Conservation (phyloP, 805 yeast species). For the Hanseniaspora meyeri region DNA sequence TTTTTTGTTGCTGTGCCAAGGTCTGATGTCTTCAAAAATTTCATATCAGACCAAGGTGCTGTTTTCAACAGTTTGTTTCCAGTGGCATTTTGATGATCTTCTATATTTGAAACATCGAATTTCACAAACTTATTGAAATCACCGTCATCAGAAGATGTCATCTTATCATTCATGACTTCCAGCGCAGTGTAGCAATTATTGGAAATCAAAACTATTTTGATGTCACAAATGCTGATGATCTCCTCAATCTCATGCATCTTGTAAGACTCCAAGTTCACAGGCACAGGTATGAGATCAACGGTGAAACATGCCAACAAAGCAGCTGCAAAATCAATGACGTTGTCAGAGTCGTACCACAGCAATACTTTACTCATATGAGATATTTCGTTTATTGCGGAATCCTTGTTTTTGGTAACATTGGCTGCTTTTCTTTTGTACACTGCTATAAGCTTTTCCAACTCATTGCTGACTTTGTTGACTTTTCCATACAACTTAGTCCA, state of each 20-base stretch:
- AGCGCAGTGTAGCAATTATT: conserved; percentile 65
- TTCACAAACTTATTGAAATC: conserved; percentile 63
- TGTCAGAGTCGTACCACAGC: conserved; percentile 69
- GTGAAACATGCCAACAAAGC: conserved; percentile 85
- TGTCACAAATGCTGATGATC: conserved; percentile 59
- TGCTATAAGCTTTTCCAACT: conserved; percentile 16
- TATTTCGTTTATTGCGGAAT: conserved; percentile 37
- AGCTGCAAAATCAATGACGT: conserved; percentile 71
- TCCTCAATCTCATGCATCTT: conserved; percentile 51
- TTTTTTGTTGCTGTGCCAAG: conserved; percentile 60
- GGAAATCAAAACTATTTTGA: conserved; percentile 68
- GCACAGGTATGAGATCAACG: conserved; percentile 91
- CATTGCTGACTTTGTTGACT: conserved; percentile 74
- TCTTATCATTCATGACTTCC: conserved; percentile 44
- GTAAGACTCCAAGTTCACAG: conserved; percentile 65
- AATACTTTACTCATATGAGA: conserved; percentile 61
- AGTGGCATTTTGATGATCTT: conserved; percentile 14
- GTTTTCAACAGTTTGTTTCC: conserved; percentile 22
- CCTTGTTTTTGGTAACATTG: conserved; percentile 46
- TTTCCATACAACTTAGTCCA: conserved; percentile 82
- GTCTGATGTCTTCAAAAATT: conserved; percentile 59
- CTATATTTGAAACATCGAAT: conserved; percentile 32
- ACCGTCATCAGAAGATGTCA: conserved; percentile 21
- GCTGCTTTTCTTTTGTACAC: conserved; percentile 26
- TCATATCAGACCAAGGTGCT: conserved; percentile 23